Evolutionary conservation across 108 stramenopile species (phyloP).

Genomic region (Seminavis robusta): DNA sequence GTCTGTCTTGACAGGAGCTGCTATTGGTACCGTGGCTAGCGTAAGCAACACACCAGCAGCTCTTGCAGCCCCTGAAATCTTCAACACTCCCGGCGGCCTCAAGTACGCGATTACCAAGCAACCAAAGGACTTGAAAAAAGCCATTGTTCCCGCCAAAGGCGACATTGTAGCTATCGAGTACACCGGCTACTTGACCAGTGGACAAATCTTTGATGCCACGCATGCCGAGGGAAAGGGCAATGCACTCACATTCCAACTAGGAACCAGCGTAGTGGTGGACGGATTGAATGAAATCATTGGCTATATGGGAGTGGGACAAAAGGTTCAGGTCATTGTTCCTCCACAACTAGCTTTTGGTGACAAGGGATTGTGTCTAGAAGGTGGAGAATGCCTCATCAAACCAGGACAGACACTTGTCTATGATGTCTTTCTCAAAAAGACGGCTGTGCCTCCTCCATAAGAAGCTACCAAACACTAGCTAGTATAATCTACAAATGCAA

Average conservation of each 20-base stretch:
- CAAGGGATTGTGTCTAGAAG: conserved; percentile 81
- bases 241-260: conserved; percentile 74
- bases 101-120: conserved; percentile 72
- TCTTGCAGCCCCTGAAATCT: conserved; percentile 58
- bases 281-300: conserved; percentile 78
- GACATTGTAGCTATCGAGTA: conserved; percentile 85
- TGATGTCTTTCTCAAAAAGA: conserved; percentile 74
- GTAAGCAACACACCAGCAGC: conserved; percentile 6
- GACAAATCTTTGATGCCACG: conserved; percentile 85
- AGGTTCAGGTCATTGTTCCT: conserved; percentile 87
- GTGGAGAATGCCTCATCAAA: conserved; percentile 82
- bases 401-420: conserved; percentile 84
- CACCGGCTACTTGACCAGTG: conserved; percentile 81
- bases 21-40: no score
- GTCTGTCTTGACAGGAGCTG: no score
- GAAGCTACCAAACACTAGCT: no score
- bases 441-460: conserved; percentile 84
- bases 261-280: conserved; percentile 61
- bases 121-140: conserved; percentile 33
- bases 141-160: conserved; percentile 41
- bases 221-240: conserved; percentile 76
- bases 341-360: conserved; percentile 72
- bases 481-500: not conserved
- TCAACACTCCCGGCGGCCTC: conserved; percentile 57
- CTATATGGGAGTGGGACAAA: conserved; percentile 75